Evolutionary conservation across 2,329 filamentous ascomycete genomes (phyloP).

Genomic region (Xylaria sp.): DNA sequence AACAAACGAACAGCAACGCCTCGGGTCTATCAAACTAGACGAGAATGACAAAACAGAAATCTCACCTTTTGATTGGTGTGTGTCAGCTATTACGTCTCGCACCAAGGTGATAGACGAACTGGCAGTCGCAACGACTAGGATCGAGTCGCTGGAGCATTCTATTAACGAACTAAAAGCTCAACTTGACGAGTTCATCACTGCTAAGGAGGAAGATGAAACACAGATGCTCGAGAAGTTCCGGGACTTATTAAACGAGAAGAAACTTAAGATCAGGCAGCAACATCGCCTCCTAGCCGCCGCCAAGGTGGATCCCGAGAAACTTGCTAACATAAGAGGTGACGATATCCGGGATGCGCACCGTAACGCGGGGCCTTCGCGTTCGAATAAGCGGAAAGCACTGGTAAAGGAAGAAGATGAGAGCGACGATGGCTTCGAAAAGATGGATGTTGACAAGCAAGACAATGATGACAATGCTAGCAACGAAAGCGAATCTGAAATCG

Average conservation of each 20-base stretch:
- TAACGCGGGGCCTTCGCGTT: conserved; percentile 47
- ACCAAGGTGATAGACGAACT: conserved; percentile 52
- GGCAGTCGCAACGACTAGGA: conserved; percentile 49
- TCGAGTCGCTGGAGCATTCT: conserved; percentile 57
- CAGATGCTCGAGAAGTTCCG: conserved; percentile 72
- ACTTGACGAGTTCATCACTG: conserved; percentile 67
- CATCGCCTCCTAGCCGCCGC: conserved; percentile 62
- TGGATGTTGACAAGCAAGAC: conserved; percentile 52
- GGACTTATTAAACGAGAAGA: conserved; percentile 77
- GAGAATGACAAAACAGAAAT: conserved; percentile 61
- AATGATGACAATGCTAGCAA: conserved; percentile 30
- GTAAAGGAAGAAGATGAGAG: conserved; percentile 44
- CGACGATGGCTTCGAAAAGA: conserved; percentile 55
- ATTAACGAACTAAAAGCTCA: conserved; percentile 65
- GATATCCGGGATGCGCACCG: conserved; percentile 28
- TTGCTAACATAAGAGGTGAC: conserved; percentile 41
- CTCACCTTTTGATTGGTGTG: conserved; percentile 74
- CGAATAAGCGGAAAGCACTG: conserved; percentile 56
- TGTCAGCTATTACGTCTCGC: conserved; percentile 58
- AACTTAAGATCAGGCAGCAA: conserved; percentile 77
- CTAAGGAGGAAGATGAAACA: conserved; percentile 71
- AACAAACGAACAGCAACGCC: conserved; percentile 59
- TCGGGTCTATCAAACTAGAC: conserved; percentile 67
- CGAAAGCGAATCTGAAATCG: conserved; percentile 30
- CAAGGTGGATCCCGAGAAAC: conserved; percentile 47